Evolutionary conservation across 495 filamentous ascomycete genomes (phyloP).

Genomic region (Podospora conica): DNA sequence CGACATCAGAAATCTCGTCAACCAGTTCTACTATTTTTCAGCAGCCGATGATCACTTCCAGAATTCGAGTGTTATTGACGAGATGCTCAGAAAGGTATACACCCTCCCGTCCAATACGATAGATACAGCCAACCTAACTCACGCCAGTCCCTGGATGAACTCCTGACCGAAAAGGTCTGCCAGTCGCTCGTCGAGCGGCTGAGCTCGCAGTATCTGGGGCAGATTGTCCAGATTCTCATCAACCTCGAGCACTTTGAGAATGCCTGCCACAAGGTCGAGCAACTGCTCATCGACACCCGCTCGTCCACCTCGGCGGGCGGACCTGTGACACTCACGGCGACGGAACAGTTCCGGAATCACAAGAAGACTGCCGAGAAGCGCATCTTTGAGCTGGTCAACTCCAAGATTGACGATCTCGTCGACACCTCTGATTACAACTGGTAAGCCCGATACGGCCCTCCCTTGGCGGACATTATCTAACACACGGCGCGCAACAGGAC

Average conservation of each 20-base stretch:
- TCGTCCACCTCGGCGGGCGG: conserved; percentile 70
- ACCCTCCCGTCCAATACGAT: neutral
- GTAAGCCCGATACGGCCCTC: conserved; percentile 31
- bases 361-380: conserved; percentile 96
- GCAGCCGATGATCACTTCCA: conserved; percentile 75
- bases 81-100: conserved; percentile 68
- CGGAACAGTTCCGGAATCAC: conserved; percentile 75
- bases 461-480: neutral
- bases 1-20: conserved; percentile 91
- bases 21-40: conserved; percentile 92
- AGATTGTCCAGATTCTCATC: conserved; percentile 97
- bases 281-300: conserved; percentile 71
- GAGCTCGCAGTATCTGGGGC: conserved; percentile 85
- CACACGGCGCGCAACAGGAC: conserved; percentile 40
- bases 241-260: conserved; percentile 96
- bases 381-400: conserved; percentile 97
- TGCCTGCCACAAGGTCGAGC: conserved; percentile 81
- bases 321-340: conserved; percentile 69
- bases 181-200: conserved; percentile 81
- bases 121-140: neutral
- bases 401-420: conserved; percentile 96
- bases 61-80: conserved; percentile 77
- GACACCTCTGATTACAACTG: conserved; percentile 97
- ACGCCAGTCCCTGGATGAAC: conserved; percentile 64
- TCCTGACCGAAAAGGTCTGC: conserved; percentile 87